Evolutionary conservation across 257 asterid genomes (phyloP), one percentile per base, ranked within the genome.

Genomic region (Fraxinus cuspidata): DNA sequence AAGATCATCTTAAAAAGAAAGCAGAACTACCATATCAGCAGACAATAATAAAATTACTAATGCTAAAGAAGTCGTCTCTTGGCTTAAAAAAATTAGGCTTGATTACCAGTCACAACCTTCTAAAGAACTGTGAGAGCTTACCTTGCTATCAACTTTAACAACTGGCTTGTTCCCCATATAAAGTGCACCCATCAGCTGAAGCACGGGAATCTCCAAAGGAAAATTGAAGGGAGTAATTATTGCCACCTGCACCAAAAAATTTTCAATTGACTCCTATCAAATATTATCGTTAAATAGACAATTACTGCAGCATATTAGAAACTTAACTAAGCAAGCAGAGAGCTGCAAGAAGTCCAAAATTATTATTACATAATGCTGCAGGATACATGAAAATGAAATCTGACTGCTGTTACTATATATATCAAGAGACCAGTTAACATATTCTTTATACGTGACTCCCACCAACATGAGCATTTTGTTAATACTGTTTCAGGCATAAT

Each of bases 101-200:
- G 70, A 60, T 44, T 42, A 40, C 44, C 68, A 42, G 32, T 42
- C 64, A 58, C 68, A 72, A 12, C 7, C 60, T 25, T 18, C 47
- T 10, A 10, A 66, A 35, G 1, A 32, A 72, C 16, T 40, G 75
- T 73, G 76, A 27, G 1, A 51, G 27, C 81, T 73, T 78, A 90
- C 99, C 94, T 96, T 96, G 90, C 99, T 96, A 78, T 93, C 99
- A 53, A 92, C 97, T 85, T 96, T 96, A 56, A 92, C 97, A 74
- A 96, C 87, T 4, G 98, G 98, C 84, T 96, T 96, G 87, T 96
- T 96, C 77, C 99, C 99, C 99, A 96, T 93, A 70, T 96, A 96
- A 35, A 96, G 94, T 0, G 99, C 98, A 70, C 98, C 98, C 99
- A 96, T 96, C 87, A 96, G 72, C 87, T 96, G 99, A 76, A 96